phyloP scores from a whole-genome alignment of 169 alveolate species.

The Babesia divergens region DNA sequence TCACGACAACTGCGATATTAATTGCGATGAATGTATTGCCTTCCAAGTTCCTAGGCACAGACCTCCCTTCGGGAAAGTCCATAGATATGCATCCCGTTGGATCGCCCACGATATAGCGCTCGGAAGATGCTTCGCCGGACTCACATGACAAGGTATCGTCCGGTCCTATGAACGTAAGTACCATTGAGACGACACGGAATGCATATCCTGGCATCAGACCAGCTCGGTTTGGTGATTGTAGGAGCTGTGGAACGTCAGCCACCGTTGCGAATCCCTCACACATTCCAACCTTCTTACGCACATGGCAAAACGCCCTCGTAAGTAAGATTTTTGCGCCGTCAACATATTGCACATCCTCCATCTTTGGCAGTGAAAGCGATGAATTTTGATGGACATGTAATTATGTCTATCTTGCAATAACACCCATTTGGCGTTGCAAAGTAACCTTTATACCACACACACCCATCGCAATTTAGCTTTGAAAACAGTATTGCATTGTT shows the following conservation, averaged over 20 bases:
- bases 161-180: conserved; percentile 7
- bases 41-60: neutral
- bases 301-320: conserved; percentile 9
- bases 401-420: neutral
- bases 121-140: neutral
- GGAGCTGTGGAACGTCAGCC: conserved; percentile 38
- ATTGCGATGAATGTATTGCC: conserved; percentile 22
- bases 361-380: neutral
- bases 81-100: conserved; percentile 49
- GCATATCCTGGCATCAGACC: neutral
- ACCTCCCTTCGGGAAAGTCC: neutral
- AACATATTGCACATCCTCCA: neutral
- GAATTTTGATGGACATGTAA: neutral
- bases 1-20: conserved; percentile 22
- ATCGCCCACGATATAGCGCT: conserved; percentile 49
- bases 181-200: conserved; percentile 1
- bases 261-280: conserved; percentile 36
- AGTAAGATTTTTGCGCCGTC: conserved; percentile 20
- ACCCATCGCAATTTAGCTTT: no score
- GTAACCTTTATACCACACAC: no score
- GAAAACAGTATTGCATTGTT: no score
- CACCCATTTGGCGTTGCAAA: neutral
- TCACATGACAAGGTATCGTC: neutral
- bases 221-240: neutral
- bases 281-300: neutral